Conservation (phyloP, 495 filamentous ascomycete genomes). For the Penicillium flavigenum region DNA sequence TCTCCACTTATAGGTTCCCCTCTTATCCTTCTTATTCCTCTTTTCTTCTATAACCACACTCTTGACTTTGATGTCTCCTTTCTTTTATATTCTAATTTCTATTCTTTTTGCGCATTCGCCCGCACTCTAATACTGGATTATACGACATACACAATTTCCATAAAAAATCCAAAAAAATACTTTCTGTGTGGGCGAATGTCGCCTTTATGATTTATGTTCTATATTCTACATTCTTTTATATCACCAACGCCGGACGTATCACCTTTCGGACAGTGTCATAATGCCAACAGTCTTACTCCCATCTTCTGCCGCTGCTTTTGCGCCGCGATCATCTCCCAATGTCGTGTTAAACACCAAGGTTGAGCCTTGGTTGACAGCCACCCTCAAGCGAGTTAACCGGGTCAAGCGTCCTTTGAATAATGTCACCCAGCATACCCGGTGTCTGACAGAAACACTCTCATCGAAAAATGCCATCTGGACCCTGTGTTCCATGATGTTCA, state of each 20-base stretch:
- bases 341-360: constrained; percentile 92
- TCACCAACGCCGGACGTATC: constrained; percentile 32
- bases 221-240: constrained; percentile 36
- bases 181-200: constrained; percentile 48
- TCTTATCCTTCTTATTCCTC: constrained; percentile 24
- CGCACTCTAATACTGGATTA: constrained; percentile 42
- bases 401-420: constrained; percentile 98
- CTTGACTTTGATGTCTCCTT: constrained; percentile 44
- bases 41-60: constrained; percentile 30
- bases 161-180: constrained; percentile 13
- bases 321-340: constrained; percentile 90
- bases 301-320: constrained; percentile 94
- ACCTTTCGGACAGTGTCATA: constrained; percentile 41
- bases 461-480: constrained; percentile 94
- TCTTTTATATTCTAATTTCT: constrained; percentile 52
- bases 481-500: constrained; percentile 87
- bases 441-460: constrained; percentile 93
- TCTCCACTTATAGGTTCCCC: constrained; percentile 16
- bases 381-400: constrained; percentile 94
- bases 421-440: constrained; percentile 93
- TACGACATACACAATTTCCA: constrained; percentile 18
- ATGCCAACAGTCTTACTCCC: constrained; percentile 94
- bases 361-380: constrained; percentile 96
- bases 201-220: constrained; percentile 41
- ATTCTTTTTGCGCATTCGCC: constrained; percentile 50